phyloP scores from a whole-genome alignment of 495 filamentous ascomycete species.

The Ascodesmis nigricans region DNA sequence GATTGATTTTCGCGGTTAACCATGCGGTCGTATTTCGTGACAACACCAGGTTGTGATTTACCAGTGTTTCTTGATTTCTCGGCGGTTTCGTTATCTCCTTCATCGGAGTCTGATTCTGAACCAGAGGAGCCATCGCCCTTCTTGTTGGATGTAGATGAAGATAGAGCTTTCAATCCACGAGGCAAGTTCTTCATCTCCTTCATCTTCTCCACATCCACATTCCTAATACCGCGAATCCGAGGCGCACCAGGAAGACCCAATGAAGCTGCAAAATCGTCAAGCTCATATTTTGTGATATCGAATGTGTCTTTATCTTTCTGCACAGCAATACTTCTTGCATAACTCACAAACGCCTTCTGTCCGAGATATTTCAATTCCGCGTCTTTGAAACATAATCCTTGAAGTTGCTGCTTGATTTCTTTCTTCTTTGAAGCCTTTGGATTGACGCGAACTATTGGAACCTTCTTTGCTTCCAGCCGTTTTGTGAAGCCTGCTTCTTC shows the following conservation, averaged over 20 bases:
- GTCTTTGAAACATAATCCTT: conserved; percentile 87
- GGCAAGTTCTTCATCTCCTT: conserved; percentile 76
- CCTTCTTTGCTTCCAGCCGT: conserved; percentile 64
- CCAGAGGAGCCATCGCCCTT: conserved; percentile 13
- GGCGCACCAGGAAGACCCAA: conserved; percentile 77
- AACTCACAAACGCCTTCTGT: conserved; percentile 85
- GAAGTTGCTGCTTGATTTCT: conserved; percentile 58
- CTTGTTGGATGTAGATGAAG: conserved; percentile 34
- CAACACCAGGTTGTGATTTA: conserved; percentile 38
- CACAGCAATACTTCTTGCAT: conserved; percentile 58
- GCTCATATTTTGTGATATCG: conserved; percentile 49
- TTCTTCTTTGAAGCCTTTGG: conserved; percentile 56
- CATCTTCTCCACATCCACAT: conserved; percentile 36
- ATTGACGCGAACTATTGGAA: conserved; percentile 64
- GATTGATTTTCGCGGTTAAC: conserved; percentile 45
- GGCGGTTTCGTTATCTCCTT: conserved; percentile 15
- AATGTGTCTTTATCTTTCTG: conserved; percentile 90
- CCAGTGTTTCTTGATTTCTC: conserved; percentile 25
- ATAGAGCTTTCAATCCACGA: conserved; percentile 27
- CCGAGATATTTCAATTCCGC: conserved; percentile 85
- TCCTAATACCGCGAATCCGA: conserved; percentile 72
- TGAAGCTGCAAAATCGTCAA: conserved; percentile 69
- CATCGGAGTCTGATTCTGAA: background rate
- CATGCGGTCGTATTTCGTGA: conserved; percentile 64
- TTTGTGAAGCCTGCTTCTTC: conserved; percentile 75